Percentiles rank a stretch among this genome's conserved stretches.
Conservation (phyloP, 257 asterid species). For the Ballota nigra region DNA sequence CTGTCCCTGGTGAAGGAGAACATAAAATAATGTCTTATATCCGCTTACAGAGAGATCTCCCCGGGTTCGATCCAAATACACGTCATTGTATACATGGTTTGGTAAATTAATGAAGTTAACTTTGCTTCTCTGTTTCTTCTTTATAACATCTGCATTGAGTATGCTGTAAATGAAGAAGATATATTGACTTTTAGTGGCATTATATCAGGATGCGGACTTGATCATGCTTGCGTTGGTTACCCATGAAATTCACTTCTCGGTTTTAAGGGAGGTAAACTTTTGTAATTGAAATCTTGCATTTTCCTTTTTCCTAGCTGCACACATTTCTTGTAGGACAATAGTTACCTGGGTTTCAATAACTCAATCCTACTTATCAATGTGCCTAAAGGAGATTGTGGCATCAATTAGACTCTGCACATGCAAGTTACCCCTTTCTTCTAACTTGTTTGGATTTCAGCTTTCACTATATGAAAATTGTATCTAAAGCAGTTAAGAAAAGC, state of each 20-base stretch:
- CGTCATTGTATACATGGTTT: conserved; percentile 71
- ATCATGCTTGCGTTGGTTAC: conserved; percentile 61
- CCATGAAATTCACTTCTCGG: conserved; percentile 68
- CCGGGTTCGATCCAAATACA: conserved; percentile 73
- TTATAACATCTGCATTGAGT: neutral
- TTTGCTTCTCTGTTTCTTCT: conserved; percentile 7
- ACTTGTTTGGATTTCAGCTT: neutral
- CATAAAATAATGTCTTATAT: conserved; percentile 73
- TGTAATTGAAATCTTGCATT: conserved; percentile 9
- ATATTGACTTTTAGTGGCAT: neutral
- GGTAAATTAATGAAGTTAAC: conserved; percentile 37
- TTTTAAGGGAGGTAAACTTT: conserved; percentile 54
- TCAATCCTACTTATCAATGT: neutral
- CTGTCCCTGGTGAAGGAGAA: conserved; percentile 85
- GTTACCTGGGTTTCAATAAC: neutral
- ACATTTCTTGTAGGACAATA: neutral
- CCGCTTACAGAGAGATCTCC: conserved; percentile 73
- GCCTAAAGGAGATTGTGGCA: neutral
- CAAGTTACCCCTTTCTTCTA: neutral
- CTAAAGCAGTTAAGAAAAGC: neutral
- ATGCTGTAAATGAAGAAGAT: neutral
- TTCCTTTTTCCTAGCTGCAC: neutral
- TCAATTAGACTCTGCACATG: neutral
- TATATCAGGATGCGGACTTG: conserved; percentile 65
- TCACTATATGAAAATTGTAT: neutral